Evolutionary conservation across 2,329 filamentous ascomycete species (phyloP).

Genomic region (Phaeosphaeria sp.): DNA sequence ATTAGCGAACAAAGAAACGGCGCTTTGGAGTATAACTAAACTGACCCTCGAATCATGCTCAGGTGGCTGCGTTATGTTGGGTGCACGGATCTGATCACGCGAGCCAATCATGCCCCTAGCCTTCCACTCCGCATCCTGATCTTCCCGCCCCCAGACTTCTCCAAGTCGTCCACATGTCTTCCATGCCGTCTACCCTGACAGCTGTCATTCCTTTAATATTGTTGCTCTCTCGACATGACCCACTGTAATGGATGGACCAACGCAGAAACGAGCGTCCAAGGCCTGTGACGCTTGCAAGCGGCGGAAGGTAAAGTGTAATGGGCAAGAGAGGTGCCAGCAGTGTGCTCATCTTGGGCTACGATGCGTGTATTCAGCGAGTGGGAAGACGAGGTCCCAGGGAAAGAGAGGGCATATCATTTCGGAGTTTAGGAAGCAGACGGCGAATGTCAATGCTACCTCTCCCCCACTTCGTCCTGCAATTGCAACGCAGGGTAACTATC

Average conservation of each 20-base stretch:
- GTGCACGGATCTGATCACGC: not conserved
- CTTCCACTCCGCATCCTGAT: constrained; percentile 3
- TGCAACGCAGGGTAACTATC: constrained; percentile 13
- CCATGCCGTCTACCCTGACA: not conserved
- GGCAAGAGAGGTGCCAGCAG: constrained; percentile 51
- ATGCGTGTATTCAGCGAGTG: constrained; percentile 53
- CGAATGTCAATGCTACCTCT: constrained; percentile 20
- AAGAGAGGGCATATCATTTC: constrained; percentile 52
- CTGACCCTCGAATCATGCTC: not conserved
- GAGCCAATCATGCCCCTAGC: not conserved
- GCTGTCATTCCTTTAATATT: constrained; percentile 2
- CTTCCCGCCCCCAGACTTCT: constrained; percentile 7
- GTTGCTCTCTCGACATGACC: constrained; percentile 25
- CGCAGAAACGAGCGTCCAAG: constrained; percentile 43
- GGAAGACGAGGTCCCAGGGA: constrained; percentile 46
- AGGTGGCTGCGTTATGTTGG: not conserved
- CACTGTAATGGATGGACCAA: constrained; percentile 31
- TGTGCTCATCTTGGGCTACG: constrained; percentile 50
- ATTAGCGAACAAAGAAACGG: not conserved
- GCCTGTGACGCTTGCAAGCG: constrained; percentile 57
- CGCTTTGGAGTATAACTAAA: not conserved
- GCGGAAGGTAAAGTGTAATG: constrained; percentile 57
- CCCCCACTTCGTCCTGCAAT: constrained; percentile 35
- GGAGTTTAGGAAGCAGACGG: constrained; percentile 47
- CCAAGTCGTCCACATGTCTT: constrained; percentile 4